phyloP scores from a whole-genome alignment of 1,139 yeast species.

The Yamadazyma dendronema region DNA sequence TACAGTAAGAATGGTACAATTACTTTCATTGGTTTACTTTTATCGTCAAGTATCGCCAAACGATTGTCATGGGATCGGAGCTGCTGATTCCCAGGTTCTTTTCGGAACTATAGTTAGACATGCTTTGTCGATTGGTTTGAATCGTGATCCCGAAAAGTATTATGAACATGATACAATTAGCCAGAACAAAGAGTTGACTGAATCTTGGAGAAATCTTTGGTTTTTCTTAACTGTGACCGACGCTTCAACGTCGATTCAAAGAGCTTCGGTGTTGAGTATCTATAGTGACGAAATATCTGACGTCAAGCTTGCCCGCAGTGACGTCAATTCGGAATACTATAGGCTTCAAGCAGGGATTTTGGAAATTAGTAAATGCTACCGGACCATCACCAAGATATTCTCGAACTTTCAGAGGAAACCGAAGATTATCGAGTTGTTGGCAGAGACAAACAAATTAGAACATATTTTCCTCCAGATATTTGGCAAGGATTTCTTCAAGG shows the following conservation, averaged over 20 bases:
- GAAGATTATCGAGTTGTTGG: slow-evolving; percentile 35
- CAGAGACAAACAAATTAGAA: slow-evolving; percentile 40
- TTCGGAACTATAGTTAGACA: slow-evolving; percentile 40
- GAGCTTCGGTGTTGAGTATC: slow-evolving; percentile 33
- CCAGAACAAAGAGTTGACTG: slow-evolving; percentile 25
- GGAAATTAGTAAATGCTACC: slow-evolving; percentile 27
- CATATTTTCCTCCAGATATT: slow-evolving; percentile 35
- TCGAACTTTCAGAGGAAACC: slow-evolving; percentile 33
- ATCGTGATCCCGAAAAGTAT: slow-evolving; percentile 41
- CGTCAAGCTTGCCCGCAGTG: slow-evolving; percentile 22
- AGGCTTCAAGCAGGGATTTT: slow-evolving; percentile 16
- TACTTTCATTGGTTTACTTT: slow-evolving; percentile 31
- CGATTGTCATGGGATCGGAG: slow-evolving; percentile 46
- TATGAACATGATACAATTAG: slow-evolving; percentile 30
- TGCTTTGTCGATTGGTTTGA: slow-evolving; percentile 43
- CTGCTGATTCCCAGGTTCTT: slow-evolving; percentile 40
- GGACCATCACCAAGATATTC: slow-evolving; percentile 30
- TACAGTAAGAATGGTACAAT: slow-evolving; percentile 34
- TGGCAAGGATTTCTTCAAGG: slow-evolving; percentile 46
- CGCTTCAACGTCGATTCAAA: slow-evolving; percentile 33
- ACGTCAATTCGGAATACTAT: slow-evolving; percentile 19
- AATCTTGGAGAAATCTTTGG: slow-evolving; percentile 44
- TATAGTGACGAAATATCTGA: slow-evolving; percentile 30
- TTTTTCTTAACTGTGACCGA: slow-evolving; percentile 29
- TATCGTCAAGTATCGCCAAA: slow-evolving; percentile 41